Base-by-base conservation (phyloP, 768 basidiomycete genomes). In the Multifurca ochricompacta region DNA sequence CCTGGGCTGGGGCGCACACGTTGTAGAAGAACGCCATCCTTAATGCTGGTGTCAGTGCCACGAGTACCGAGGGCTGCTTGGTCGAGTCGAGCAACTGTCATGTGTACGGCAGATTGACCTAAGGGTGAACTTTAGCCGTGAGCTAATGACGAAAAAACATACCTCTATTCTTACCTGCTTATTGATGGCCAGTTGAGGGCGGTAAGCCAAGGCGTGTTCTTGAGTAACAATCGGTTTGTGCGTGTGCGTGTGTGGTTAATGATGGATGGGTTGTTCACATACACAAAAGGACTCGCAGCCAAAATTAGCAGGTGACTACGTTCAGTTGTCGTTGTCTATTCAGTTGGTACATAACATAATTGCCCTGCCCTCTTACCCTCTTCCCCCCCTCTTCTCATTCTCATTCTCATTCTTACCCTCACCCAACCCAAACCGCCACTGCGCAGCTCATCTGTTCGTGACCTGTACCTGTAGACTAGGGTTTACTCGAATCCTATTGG, bases 21-120 rank as follows among this genome's bases (percentile, higher is more conserved):
- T 52, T 41, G 49, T 47, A n/a, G 25, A 41, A 40, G 18, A 39
- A 42, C 27, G 30, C 30, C 50, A n/a, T 56, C 30, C 21, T 37
- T 30, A 43, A 31, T 51, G 49, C 32, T 56, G 49, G 23, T 44
- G 42, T 31, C 19, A 50, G 31, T 40, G 39, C 44, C 49, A 47
- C 37, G 55, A 37, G 37, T 46, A 19, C 36, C 28, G 21, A 37
- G n/a, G 18, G n/a, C 40, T 34, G 39, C 45, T 46, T 28, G 44
- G 23, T 14, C 23, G 14, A 30, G 30, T 46, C 36, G 53, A 30
- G 42, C 43, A 56, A 51, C 50, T 31, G 31, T 39, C 50, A 39
- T 28, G 13, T 41, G 50, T 56, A 57, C 56, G 56, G 56, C 51
- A 57, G 31, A 19, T 48, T 57, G 56, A 52, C 36, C 50, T 36